These are phyloP conservation scores for Reticulascus tulasneorum DNA, from an alignment of 2,329 filamentous ascomycete species.

Conservation along the genomic window DNA sequence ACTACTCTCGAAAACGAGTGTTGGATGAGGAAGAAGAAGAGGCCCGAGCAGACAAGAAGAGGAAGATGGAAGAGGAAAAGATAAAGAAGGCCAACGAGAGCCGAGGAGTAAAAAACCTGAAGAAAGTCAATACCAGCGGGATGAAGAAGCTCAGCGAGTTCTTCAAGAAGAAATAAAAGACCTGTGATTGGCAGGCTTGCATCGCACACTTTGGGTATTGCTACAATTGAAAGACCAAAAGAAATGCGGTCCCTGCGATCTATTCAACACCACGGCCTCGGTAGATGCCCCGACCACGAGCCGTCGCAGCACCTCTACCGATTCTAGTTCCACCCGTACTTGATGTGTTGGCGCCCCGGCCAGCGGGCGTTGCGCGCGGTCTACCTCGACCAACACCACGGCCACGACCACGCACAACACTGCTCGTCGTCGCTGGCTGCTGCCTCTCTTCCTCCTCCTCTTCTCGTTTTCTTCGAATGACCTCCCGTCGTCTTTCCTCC, in stretches of 20 bases:
- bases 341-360: slow-evolving; percentile 7
- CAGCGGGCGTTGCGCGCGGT: neutral
- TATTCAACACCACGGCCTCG: slow-evolving; percentile 11
- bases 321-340: slow-evolving; percentile 15
- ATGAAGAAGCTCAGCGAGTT: slow-evolving; percentile 98
- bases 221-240: slow-evolving; percentile 9
- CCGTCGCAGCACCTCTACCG: slow-evolving; percentile 12
- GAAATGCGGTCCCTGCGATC: slow-evolving; percentile 1
- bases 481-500: slow-evolving; percentile 73
- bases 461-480: slow-evolving; percentile 59
- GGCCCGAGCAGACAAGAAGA: slow-evolving; percentile 71
- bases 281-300: slow-evolving; percentile 13
- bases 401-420: slow-evolving; percentile 8
- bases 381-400: slow-evolving; percentile 10
- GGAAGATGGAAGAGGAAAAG: slow-evolving; percentile 84
- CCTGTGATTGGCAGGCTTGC: slow-evolving; percentile 4
- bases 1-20: slow-evolving; percentile 67
- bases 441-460: slow-evolving; percentile 51
- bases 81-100: slow-evolving; percentile 73
- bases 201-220: slow-evolving; percentile 13
- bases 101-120: slow-evolving; percentile 71
- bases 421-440: slow-evolving; percentile 29
- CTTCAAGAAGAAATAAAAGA: slow-evolving; percentile 65
- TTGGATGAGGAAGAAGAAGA: slow-evolving; percentile 65
- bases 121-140: slow-evolving; percentile 84